Evolutionary conservation across 2,329 filamentous ascomycete species (phyloP), one percentile per base, ranked within the genome.

Genomic region (Trichoderma brevicompactum): DNA sequence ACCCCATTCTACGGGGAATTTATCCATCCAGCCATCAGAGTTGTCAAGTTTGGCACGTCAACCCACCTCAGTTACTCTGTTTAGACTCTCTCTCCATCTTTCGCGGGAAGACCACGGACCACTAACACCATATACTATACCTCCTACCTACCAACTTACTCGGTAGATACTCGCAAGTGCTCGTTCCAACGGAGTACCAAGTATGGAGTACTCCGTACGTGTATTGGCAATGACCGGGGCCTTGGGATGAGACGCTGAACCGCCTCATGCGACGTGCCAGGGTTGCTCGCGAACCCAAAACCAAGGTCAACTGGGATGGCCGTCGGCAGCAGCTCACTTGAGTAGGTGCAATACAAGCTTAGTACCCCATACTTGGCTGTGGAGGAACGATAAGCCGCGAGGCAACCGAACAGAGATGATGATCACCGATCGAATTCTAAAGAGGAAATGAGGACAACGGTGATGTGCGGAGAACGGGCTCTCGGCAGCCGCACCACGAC

Each of bases 341-440:
- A 34, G 52, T 32, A 64, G 53, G 53, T 64, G 50, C 44, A 50
- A 23, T 64, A 64, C 43, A 64, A 56, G 52, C 61, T 56, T 56
- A 56, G 50, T 56, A 49, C 61, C 53, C 52, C 53, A 64, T 49
- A 56, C 32, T 54, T 17, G 7, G 34, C 23, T 60, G 64, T 59
- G 64, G 64, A 53, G 53, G 32, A 34, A 52, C 62, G 49, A 65
- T 53, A 65, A 36, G 46, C 64, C 34, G 60, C 60, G 36, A 54
- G 36, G 38, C 36, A 54, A 32, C 60, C 54, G 40, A 58, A 65
- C 32, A 65, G 64, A 65, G 64, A 65, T 65, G 55, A 65, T 52
- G 64, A 65, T 65, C 64, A 65, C 64, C 64, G 64, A 65, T 65
- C 64, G 40, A 46, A 38, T 17, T 32, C 54, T 8, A 65, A 59